A percentile compares a stretch with the other conserved stretches of the same genome.
These are phyloP conservation scores for Tympanopsis confertula DNA, from an alignment of 2,329 filamentous ascomycete species.

Conservation along the genomic window DNA sequence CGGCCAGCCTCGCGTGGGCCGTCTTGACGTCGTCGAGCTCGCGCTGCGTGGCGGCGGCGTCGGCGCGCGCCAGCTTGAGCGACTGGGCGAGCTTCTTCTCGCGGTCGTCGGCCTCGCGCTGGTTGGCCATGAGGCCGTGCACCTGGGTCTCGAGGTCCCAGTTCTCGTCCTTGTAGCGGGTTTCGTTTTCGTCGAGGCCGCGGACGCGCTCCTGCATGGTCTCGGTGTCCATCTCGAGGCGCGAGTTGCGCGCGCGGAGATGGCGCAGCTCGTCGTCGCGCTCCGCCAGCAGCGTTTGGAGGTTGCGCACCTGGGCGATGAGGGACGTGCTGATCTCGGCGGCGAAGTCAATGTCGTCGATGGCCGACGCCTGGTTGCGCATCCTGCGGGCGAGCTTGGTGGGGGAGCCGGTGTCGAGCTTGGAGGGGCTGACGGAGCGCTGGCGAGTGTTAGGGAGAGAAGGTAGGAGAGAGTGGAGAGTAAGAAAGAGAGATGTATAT, in stretches of 20 bases:
- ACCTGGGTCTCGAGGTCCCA: conserved; percentile 92
- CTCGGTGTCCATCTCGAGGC: conserved; percentile 73
- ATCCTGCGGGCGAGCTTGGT: conserved; percentile 80
- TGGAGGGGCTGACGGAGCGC: conserved; percentile 62
- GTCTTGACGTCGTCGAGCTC: conserved; percentile 86
- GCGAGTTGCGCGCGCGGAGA: conserved; percentile 61
- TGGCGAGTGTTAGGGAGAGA: conserved; percentile 16
- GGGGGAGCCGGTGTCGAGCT: conserved; percentile 76
- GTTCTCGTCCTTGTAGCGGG: conserved; percentile 95
- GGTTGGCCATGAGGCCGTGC: conserved; percentile 65
- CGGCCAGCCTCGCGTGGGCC: conserved; percentile 62
- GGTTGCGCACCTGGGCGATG: conserved; percentile 81
- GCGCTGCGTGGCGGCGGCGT: conserved; percentile 68
- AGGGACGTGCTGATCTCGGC: conserved; percentile 93
- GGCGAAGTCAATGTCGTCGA: conserved; percentile 96
- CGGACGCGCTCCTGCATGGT: conserved; percentile 69
- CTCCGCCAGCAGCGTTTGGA: conserved; percentile 75
- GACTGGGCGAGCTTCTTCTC: conserved; percentile 71
- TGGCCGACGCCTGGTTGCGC: conserved; percentile 77
- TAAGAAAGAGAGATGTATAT: too few relatives aligned
- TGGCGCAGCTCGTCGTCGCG: conserved; percentile 77
- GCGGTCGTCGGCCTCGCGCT: conserved; percentile 67
- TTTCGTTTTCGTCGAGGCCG: conserved; percentile 81
- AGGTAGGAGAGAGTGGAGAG: not conserved
- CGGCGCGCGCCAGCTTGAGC: conserved; percentile 56